These are phyloP conservation scores for Rutstroemia sp. DNA, from an alignment of 2,329 filamentous ascomycete species.

Conservation along the genomic window DNA sequence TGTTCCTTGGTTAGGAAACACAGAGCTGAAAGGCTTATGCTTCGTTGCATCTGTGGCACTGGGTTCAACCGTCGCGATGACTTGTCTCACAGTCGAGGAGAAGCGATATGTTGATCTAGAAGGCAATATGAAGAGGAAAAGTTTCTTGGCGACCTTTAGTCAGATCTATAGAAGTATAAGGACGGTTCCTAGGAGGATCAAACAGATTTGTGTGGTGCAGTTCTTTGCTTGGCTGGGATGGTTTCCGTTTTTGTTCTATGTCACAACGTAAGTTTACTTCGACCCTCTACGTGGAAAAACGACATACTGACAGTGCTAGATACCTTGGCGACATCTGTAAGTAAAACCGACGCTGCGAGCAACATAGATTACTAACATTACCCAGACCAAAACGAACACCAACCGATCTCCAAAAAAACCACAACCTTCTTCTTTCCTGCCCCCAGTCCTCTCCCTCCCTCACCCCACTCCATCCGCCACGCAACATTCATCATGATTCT, in stretches of 20 bases:
- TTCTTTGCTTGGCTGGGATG: conserved; percentile 30
- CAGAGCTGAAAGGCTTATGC: conserved; percentile 23
- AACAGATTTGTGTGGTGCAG: conserved; percentile 22
- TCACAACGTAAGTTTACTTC: conserved; percentile 20
- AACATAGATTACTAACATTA: neutral
- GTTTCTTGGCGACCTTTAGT: neutral
- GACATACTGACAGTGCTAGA: conserved; percentile 2
- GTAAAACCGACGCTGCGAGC: neutral
- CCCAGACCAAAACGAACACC: conserved; percentile 3
- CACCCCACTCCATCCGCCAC: conserved; percentile 7
- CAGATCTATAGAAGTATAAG: conserved; percentile 4
- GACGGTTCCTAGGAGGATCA: conserved; percentile 6
- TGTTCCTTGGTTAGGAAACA: conserved; percentile 11
- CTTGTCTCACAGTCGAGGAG: conserved; percentile 9
- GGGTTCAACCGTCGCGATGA: conserved; percentile 10
- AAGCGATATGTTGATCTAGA: conserved; percentile 3
- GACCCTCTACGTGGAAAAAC: neutral
- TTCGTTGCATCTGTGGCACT: conserved; percentile 16
- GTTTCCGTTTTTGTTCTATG: conserved; percentile 32
- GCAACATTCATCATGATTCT: conserved; percentile 6
- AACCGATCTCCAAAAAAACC: conserved; percentile 1
- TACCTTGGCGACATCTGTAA: conserved; percentile 9
- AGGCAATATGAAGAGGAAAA: neutral
- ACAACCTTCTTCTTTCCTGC: neutral
- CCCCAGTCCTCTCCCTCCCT: neutral